phyloP scores from a whole-genome alignment of 768 basidiomycete genomes.

The Pulveroboletus ravenelii region DNA sequence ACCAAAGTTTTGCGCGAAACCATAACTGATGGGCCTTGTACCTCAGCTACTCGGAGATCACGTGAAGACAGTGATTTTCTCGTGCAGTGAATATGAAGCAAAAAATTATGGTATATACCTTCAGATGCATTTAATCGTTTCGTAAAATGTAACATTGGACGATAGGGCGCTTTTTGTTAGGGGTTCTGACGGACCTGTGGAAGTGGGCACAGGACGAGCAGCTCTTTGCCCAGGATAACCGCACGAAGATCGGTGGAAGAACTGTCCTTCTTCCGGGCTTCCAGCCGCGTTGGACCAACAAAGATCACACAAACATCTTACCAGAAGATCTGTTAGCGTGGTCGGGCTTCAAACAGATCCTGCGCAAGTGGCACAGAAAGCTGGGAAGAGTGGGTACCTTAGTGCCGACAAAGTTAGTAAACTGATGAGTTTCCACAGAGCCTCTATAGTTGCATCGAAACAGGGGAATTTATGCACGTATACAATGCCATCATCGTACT shows the following conservation, averaged over 20 bases:
- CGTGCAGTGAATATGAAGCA: constrained; percentile 94
- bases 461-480: constrained; percentile 94
- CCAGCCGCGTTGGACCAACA: constrained; percentile 48
- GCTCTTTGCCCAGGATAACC: constrained; percentile 66
- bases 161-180: constrained; percentile 80
- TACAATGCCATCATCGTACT: constrained; percentile 95
- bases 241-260: constrained; percentile 59
- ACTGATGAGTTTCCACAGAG: constrained; percentile 41
- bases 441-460: constrained; percentile 75
- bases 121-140: neutral
- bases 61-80: constrained; percentile 79
- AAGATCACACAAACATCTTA: constrained; percentile 35
- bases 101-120: constrained; percentile 75
- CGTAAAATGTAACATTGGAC: constrained; percentile 1
- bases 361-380: constrained; percentile 83
- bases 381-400: constrained; percentile 54
- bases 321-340: constrained; percentile 60
- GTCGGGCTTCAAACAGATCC: constrained; percentile 61
- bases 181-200: constrained; percentile 70
- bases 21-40: constrained; percentile 4
- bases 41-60: constrained; percentile 77
- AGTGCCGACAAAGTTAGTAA: neutral
- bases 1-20: neutral
- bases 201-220: constrained; percentile 79
- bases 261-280: constrained; percentile 65